phyloP scores from a whole-genome alignment of 2,329 filamentous ascomycete genomes.

The Penicillium griseofulvum region DNA sequence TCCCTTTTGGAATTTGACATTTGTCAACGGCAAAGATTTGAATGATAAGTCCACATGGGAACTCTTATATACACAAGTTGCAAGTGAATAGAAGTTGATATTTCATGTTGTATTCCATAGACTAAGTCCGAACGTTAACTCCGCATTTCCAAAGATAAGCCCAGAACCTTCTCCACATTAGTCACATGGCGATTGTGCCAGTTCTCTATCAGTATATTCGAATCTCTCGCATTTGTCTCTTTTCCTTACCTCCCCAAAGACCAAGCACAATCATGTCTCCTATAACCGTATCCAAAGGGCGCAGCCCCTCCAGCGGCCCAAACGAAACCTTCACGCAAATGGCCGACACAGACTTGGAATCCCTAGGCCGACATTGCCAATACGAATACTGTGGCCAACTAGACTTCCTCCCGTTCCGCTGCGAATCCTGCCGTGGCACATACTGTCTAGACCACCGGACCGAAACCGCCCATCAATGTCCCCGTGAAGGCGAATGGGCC shows the following conservation, averaged over 20 bases:
- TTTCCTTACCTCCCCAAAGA: neutral
- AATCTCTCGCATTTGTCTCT: constrained; percentile 2
- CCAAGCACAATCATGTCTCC: constrained; percentile 22
- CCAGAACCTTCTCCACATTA: constrained; percentile 26
- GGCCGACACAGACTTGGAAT: constrained; percentile 70
- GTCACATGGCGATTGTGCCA: constrained; percentile 19
- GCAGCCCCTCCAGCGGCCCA: constrained; percentile 8
- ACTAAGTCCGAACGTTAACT: constrained; percentile 7
- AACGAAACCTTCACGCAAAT: constrained; percentile 39
- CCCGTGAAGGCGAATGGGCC: constrained; percentile 61
- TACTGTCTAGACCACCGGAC: constrained; percentile 94
- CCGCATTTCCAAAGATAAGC: constrained; percentile 16
- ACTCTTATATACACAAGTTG: too few species aligned
- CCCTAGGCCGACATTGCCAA: constrained; percentile 89
- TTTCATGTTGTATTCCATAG: too few species aligned
- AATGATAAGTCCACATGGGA: too few species aligned
- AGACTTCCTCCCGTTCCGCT: constrained; percentile 93
- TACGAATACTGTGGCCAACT: constrained; percentile 88
- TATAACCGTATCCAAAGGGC: constrained; percentile 24
- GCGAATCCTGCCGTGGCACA: constrained; percentile 78
- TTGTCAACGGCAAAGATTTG: too few species aligned
- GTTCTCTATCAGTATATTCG: constrained; percentile 14
- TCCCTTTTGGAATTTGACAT: too few species aligned
- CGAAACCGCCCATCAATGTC: constrained; percentile 73
- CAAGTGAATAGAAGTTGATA: too few species aligned